phyloP scores from a whole-genome alignment of 2,329 filamentous ascomycete genomes.

The Bipolaris oryzae region DNA sequence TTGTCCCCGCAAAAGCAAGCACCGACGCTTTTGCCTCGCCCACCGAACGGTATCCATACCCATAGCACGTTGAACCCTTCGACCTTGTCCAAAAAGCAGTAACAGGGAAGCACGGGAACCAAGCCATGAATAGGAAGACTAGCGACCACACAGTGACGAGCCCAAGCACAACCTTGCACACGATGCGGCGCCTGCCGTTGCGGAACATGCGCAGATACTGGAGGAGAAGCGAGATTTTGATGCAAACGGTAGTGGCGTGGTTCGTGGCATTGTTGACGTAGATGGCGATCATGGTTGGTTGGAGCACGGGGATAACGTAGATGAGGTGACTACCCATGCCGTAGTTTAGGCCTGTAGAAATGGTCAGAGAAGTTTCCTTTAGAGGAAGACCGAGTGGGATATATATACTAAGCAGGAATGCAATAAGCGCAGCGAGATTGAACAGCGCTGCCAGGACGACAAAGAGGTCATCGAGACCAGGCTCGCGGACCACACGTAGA shows the following conservation, averaged over 20 bases:
- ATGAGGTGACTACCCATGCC: slow-evolving; percentile 43
- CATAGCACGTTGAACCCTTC: slow-evolving; percentile 32
- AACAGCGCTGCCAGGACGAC: slow-evolving; percentile 36
- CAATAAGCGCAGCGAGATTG: slow-evolving; percentile 28
- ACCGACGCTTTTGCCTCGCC: slow-evolving; percentile 25
- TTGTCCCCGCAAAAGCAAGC: slow-evolving; percentile 32
- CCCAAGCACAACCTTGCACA: slow-evolving; percentile 22
- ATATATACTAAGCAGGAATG: slow-evolving; percentile 32
- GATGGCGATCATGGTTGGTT: slow-evolving; percentile 27
- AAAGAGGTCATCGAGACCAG: slow-evolving; percentile 45
- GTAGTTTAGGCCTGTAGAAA: slow-evolving; percentile 24
- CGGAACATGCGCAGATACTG: slow-evolving; percentile 45
- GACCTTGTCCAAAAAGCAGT: slow-evolving; percentile 26
- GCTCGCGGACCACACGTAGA: slow-evolving; percentile 33
- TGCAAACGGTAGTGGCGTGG: slow-evolving; percentile 34
- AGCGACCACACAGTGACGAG: slow-evolving; percentile 35
- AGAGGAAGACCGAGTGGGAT: too few species aligned
- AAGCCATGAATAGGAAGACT: slow-evolving; percentile 35
- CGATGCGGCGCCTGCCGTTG: slow-evolving; percentile 22
- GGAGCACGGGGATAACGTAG: slow-evolving; percentile 18
- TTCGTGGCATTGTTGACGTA: slow-evolving; percentile 38
- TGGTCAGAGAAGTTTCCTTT: slow-evolving; percentile 7
- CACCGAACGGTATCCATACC: slow-evolving; percentile 25
- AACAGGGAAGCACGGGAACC: slow-evolving; percentile 41
- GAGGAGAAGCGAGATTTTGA: slow-evolving; percentile 44